Conservation (phyloP, 179 eudicot species). For the Amaranthus tricolor region DNA sequence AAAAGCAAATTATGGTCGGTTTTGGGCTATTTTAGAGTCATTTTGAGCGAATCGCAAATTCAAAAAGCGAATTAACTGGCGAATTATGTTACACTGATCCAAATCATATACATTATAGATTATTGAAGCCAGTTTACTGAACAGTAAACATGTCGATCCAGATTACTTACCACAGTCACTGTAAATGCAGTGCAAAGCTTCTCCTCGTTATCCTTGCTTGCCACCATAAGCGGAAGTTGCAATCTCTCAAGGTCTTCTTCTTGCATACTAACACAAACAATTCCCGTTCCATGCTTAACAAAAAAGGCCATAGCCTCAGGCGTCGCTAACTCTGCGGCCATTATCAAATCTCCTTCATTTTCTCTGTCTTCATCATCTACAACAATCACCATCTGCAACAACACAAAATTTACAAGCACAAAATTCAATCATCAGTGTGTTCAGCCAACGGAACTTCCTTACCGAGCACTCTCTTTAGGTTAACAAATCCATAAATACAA, state of each 20-base stretch:
- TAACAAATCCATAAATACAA: neutral
- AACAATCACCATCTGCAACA: conserved; percentile 67
- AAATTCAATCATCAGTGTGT: neutral
- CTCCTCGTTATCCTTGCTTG: conserved; percentile 58
- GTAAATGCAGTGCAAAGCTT: conserved; percentile 69
- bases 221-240: conserved; percentile 73
- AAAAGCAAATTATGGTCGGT: neutral
- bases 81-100: too few species aligned
- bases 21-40: too few species aligned
- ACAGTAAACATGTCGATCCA: neutral
- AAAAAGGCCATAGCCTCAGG: conserved; percentile 80
- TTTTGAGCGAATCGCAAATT: too few species aligned
- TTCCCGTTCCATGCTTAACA: conserved; percentile 83
- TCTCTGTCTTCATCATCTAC: conserved; percentile 82
- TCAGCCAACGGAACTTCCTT: neutral
- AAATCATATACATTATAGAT: neutral
- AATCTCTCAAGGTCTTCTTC: conserved; percentile 68
- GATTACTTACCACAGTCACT: conserved; percentile 55
- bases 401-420: conserved; percentile 11
- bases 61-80: too few species aligned
- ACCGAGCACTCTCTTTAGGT: neutral
- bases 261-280: conserved; percentile 80
- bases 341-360: conserved; percentile 77
- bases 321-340: conserved; percentile 75
- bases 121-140: neutral